A percentile compares a stretch with the other conserved stretches of the same genome.
These are phyloP conservation scores for Hordeum marinum DNA, from an alignment of 176 grass and related monocot species.

Conservation along the genomic window DNA sequence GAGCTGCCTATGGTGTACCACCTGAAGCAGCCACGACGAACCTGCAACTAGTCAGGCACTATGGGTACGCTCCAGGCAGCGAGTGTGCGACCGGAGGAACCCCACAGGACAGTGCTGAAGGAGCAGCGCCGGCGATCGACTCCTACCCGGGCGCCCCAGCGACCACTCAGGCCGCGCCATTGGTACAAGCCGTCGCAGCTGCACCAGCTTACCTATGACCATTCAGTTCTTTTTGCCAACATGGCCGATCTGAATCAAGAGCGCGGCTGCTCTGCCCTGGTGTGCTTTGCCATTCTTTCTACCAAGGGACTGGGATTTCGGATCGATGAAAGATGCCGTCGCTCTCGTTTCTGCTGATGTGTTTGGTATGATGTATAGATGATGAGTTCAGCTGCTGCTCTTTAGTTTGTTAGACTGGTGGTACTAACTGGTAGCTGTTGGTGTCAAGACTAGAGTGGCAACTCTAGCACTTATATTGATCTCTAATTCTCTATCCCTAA, in stretches of 20 bases:
- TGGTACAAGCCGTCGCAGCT: background rate
- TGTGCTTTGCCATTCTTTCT: background rate
- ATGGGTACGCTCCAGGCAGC: slow-evolving; percentile 8
- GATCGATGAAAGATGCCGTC: background rate
- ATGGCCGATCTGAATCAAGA: background rate
- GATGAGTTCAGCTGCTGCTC: background rate
- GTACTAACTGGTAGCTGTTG: background rate
- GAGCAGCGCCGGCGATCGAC: background rate
- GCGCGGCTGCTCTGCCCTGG: background rate
- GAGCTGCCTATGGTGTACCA: background rate
- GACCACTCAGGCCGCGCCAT: background rate
- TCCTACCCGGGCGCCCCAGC: background rate
- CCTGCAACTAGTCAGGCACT: background rate
- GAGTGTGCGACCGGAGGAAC: background rate
- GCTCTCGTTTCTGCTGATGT: background rate
- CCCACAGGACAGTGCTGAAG: background rate
- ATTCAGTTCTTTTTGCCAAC: background rate
- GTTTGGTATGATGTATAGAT: background rate
- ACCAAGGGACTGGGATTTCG: background rate
- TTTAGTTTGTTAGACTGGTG: background rate
- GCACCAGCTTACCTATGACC: slow-evolving; percentile 3
- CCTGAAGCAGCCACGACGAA: background rate
- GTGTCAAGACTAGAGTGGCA: too few relatives aligned
- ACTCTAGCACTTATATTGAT: too few relatives aligned
- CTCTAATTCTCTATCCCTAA: too few relatives aligned